These are phyloP conservation scores for Onygenales sp. DNA, from an alignment of 2,329 filamentous ascomycete genomes.

Conservation along the genomic window DNA sequence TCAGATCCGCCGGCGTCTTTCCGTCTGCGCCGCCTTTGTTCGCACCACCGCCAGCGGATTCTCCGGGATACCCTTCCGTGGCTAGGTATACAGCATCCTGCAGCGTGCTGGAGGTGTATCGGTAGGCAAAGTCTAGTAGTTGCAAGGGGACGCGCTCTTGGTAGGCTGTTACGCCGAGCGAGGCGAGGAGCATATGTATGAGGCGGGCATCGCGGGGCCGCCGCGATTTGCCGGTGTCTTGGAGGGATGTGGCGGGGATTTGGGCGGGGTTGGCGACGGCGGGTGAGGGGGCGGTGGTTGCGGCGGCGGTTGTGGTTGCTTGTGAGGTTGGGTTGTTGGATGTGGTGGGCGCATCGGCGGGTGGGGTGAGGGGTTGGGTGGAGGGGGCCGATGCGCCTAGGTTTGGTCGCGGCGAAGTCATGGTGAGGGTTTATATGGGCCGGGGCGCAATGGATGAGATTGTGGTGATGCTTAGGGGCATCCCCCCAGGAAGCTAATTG, in stretches of 20 bases:
- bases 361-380: constrained; percentile 34
- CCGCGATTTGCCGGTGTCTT: constrained; percentile 38
- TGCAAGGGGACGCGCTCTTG: constrained; percentile 45
- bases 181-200: constrained; percentile 42
- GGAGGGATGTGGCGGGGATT: constrained; percentile 34
- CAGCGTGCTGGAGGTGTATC: constrained; percentile 44
- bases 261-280: constrained; percentile 21
- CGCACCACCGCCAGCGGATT: constrained; percentile 19
- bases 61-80: constrained; percentile 40
- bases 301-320: constrained; percentile 13
- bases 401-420: constrained; percentile 10
- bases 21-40: constrained; percentile 15
- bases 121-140: constrained; percentile 44
- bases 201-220: constrained; percentile 41
- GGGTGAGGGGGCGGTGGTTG: constrained; percentile 8
- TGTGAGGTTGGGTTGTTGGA: constrained; percentile 16
- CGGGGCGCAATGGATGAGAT: neutral
- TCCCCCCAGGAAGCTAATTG: no score
- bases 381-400: constrained; percentile 20
- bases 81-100: constrained; percentile 44
- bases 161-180: constrained; percentile 40
- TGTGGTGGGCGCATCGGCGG: constrained; percentile 28
- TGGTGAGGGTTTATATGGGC: neutral
- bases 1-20: constrained; percentile 7
- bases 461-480: neutral